phyloP scores from a whole-genome alignment of 495 filamentous ascomycete genomes.

The Hypoxylon fragiforme region DNA sequence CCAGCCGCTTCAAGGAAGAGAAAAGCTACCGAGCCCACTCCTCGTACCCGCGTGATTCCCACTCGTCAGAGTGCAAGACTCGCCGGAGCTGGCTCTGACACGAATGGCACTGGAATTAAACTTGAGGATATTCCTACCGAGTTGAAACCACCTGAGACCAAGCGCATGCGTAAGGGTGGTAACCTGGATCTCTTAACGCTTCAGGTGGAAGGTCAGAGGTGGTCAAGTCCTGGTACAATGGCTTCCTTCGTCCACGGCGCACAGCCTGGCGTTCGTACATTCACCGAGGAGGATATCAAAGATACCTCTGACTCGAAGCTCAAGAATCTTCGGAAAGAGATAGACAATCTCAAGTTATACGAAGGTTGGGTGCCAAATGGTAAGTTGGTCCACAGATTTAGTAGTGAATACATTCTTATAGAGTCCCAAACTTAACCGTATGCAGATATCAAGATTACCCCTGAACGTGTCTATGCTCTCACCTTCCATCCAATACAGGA shows the following conservation, averaged over 20 bases:
- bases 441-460: slow-evolving; percentile 87
- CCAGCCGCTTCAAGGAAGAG: slow-evolving; percentile 32
- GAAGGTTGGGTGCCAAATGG: slow-evolving; percentile 78
- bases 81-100: slow-evolving; percentile 48
- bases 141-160: slow-evolving; percentile 44
- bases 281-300: slow-evolving; percentile 76
- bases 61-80: slow-evolving; percentile 58
- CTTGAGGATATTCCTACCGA: slow-evolving; percentile 34
- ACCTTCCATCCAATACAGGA: slow-evolving; percentile 84
- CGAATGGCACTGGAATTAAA: slow-evolving; percentile 19
- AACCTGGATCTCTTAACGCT: slow-evolving; percentile 77
- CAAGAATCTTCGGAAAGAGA: slow-evolving; percentile 74
- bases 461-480: slow-evolving; percentile 85
- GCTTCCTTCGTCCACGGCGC: slow-evolving; percentile 62
- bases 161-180: slow-evolving; percentile 41
- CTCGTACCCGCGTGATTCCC: slow-evolving; percentile 39
- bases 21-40: slow-evolving; percentile 32
- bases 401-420: not conserved
- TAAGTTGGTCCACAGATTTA: slow-evolving; percentile 39
- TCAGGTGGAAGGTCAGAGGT: slow-evolving; percentile 73
- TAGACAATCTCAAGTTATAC: slow-evolving; percentile 80
- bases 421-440: slow-evolving; percentile 24
- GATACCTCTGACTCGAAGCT: slow-evolving; percentile 78
- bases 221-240: slow-evolving; percentile 41
- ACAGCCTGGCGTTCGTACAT: slow-evolving; percentile 78